phyloP scores from a whole-genome alignment of 2,329 filamentous ascomycete species.

The Verticillium nubilum region DNA sequence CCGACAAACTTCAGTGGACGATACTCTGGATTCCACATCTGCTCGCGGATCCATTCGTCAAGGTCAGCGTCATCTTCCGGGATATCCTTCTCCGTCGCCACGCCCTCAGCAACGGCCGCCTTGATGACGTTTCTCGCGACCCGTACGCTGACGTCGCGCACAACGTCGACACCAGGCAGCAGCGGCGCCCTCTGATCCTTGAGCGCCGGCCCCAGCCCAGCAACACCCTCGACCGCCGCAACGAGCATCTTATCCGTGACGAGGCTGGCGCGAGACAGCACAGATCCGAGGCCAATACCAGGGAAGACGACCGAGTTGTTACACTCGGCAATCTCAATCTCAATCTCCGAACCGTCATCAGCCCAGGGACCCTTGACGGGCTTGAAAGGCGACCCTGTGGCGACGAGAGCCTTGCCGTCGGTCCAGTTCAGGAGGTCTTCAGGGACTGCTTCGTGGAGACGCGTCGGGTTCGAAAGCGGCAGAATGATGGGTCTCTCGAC shows the following conservation, averaged over 20 bases:
- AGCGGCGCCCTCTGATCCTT: constrained; percentile 58
- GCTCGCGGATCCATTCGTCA: constrained; percentile 67
- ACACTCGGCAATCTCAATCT: constrained; percentile 64
- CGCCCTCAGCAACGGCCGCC: constrained; percentile 62
- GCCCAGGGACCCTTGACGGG: constrained; percentile 61
- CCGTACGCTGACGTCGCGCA: constrained; percentile 69
- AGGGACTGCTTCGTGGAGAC: constrained; percentile 76
- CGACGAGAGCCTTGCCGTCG: constrained; percentile 68
- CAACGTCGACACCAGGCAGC: constrained; percentile 69
- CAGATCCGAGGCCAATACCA: constrained; percentile 74
- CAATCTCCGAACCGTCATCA: constrained; percentile 33
- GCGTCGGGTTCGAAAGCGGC: constrained; percentile 80
- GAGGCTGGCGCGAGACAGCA: constrained; percentile 62
- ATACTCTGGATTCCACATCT: constrained; percentile 77
- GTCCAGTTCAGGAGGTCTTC: constrained; percentile 75
- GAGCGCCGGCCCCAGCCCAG: constrained; percentile 65
- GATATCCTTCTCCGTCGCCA: constrained; percentile 61
- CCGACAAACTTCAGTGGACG: constrained; percentile 55
- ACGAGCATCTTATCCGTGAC: constrained; percentile 78
- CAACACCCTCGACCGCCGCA: constrained; percentile 69
- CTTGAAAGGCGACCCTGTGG: constrained; percentile 77
- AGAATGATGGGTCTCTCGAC: constrained; percentile 71
- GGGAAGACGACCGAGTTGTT: constrained; percentile 87
- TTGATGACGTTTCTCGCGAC: constrained; percentile 73
- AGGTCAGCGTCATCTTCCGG: constrained; percentile 50